phyloP scores from a whole-genome alignment of 208 protist species.

The Strigomonas culicis region DNA sequence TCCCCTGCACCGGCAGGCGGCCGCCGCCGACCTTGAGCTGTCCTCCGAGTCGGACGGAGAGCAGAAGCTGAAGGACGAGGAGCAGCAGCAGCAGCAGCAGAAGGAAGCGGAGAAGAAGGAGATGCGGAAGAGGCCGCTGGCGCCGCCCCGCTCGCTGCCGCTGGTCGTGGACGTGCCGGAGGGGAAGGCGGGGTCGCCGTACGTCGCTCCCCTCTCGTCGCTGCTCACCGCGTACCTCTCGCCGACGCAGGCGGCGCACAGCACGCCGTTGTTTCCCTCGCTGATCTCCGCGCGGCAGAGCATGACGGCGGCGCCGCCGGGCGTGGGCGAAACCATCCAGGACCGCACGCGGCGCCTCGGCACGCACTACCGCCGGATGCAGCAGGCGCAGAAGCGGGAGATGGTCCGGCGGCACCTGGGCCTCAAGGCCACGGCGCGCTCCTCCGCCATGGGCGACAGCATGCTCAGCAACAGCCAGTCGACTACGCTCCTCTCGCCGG shows the following conservation, averaged over 20 bases:
- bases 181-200: not conserved
- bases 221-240: too few species aligned
- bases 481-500: too few species aligned
- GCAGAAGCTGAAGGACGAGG: not conserved
- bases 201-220: too few species aligned
- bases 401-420: not conserved
- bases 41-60: not conserved
- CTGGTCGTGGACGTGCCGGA: not conserved
- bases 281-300: not conserved
- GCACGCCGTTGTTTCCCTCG: too few species aligned
- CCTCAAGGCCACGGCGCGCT: too few species aligned
- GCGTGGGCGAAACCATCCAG: not conserved
- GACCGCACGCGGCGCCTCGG: not conserved
- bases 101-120: not conserved
- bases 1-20: not conserved
- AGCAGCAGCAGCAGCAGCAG: not conserved
- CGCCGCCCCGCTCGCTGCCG: not conserved
- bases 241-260: too few species aligned
- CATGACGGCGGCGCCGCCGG: not conserved
- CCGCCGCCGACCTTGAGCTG: constrained; percentile 8
- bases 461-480: too few species aligned
- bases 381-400: constrained; percentile 3
- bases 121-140: not conserved
- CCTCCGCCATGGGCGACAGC: too few species aligned
- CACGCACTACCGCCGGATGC: not conserved